Percentiles rank a stretch among this genome's conserved stretches.
These are phyloP conservation scores for Trifolium pratense DNA, from an alignment of 306 rosid species.

Conservation along the genomic window DNA sequence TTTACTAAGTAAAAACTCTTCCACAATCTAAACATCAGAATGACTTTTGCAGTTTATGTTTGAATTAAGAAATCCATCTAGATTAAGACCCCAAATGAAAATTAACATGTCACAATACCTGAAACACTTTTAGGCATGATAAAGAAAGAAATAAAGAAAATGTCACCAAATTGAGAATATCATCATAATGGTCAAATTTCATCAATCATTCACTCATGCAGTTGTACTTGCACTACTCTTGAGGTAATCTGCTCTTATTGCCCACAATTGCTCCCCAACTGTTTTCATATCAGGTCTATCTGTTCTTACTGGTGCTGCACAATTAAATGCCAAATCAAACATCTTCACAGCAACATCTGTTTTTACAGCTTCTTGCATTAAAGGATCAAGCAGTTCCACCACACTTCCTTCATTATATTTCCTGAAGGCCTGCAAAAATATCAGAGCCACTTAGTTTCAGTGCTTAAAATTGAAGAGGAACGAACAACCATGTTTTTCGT, in stretches of 20 bases:
- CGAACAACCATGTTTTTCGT: conserved; percentile 3
- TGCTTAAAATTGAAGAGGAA: conserved; percentile 15
- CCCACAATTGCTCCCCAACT: conserved; percentile 88
- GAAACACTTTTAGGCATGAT: conserved; percentile 34
- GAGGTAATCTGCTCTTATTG: conserved; percentile 80
- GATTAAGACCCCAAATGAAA: conserved; percentile 33
- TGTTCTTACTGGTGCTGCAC: conserved; percentile 82
- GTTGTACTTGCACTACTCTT: conserved; percentile 45
- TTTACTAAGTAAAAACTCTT: conserved; percentile 15
- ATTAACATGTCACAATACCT: conserved; percentile 40
- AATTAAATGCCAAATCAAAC: conserved; percentile 75
- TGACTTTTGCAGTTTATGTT: conserved; percentile 13
- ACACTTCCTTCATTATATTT: conserved; percentile 63
- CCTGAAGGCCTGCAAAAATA: conserved; percentile 71
- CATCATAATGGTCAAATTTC: conserved; percentile 26
- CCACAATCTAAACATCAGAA: conserved; percentile 29
- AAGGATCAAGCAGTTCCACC: conserved; percentile 69
- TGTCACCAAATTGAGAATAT: conserved; percentile 17
- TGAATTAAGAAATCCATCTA: neutral
- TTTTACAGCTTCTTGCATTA: conserved; percentile 70
- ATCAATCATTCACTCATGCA: conserved; percentile 49
- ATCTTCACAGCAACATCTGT: conserved; percentile 62
- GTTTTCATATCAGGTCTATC: conserved; percentile 91
- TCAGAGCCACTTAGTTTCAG: conserved; percentile 20
- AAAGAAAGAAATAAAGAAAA: conserved; percentile 20